phyloP scores from a whole-genome alignment of 2,329 filamentous ascomycete genomes.

The Biscogniauxia marginata region DNA sequence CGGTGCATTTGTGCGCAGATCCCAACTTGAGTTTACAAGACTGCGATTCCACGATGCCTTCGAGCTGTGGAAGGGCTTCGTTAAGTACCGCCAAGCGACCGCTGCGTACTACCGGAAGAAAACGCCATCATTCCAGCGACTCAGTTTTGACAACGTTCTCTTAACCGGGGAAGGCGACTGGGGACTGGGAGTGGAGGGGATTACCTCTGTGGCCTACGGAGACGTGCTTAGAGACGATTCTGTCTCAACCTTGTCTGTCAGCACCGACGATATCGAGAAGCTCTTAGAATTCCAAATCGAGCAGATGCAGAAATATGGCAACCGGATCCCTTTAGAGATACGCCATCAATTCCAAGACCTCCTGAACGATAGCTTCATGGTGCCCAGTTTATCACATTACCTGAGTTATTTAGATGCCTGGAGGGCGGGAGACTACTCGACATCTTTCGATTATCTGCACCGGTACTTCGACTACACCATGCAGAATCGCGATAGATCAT shows the following conservation, averaged over 20 bases:
- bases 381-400: conserved; percentile 75
- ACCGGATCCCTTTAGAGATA: conserved; percentile 72
- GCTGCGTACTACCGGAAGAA: conserved; percentile 63
- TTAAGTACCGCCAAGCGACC: conserved; percentile 76
- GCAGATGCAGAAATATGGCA: conserved; percentile 80
- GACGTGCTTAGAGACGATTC: conserved; percentile 48
- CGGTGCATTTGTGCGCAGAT: conserved; percentile 75
- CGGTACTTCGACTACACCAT: conserved; percentile 97
- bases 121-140: conserved; percentile 55
- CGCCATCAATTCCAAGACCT: conserved; percentile 68
- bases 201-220: conserved; percentile 51
- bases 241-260: conserved; percentile 51
- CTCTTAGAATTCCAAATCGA: conserved; percentile 86
- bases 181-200: conserved; percentile 46
- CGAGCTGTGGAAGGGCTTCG: conserved; percentile 78
- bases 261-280: conserved; percentile 76
- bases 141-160: conserved; percentile 59
- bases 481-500: conserved; percentile 76
- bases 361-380: conserved; percentile 62
- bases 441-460: conserved; percentile 86
- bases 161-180: conserved; percentile 48
- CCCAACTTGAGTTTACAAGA: conserved; percentile 75
- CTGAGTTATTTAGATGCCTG: conserved; percentile 87
- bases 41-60: conserved; percentile 78
- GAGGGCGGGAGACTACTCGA: conserved; percentile 85